Percentiles rank a stretch among this genome's conserved stretches.
phyloP scores from a whole-genome alignment of 2,329 filamentous ascomycete species.

The Fusarium marasasianum region DNA sequence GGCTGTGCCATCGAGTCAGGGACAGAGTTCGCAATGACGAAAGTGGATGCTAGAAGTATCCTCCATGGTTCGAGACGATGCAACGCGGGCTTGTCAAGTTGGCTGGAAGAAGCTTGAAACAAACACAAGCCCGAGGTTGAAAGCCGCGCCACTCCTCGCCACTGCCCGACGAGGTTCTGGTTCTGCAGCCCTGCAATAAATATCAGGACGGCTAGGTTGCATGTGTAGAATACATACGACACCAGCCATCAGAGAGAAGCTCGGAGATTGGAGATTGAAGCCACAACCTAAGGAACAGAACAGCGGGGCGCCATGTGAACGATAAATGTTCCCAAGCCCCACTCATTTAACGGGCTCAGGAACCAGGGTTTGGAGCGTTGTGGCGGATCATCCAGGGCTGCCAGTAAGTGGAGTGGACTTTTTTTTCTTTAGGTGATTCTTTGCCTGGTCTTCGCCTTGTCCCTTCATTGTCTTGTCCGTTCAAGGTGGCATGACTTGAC shows the following conservation, averaged over 20 bases:
- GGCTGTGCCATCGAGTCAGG: slow-evolving; percentile 6
- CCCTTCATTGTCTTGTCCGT: neutral
- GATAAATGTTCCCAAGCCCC: slow-evolving; percentile 14
- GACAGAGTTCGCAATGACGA: neutral
- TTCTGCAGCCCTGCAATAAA: slow-evolving; percentile 21
- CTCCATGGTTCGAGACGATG: slow-evolving; percentile 7
- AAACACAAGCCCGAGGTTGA: neutral
- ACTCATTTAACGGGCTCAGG: slow-evolving; percentile 27
- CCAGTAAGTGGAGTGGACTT: neutral
- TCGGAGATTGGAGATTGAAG: slow-evolving; percentile 33
- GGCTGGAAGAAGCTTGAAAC: neutral
- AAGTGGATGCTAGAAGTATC: neutral
- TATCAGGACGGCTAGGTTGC: neutral
- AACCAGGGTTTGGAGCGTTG: slow-evolving; percentile 18
- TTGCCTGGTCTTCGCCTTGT: neutral
- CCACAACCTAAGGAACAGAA: slow-evolving; percentile 6
- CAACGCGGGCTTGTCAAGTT: slow-evolving; percentile 13
- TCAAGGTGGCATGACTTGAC: neutral
- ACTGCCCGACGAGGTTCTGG: neutral
- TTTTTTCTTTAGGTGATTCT: neutral
- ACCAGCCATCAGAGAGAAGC: neutral
- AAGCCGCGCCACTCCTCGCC: neutral
- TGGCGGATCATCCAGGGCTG: slow-evolving; percentile 28
- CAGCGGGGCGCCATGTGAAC: slow-evolving; percentile 34
- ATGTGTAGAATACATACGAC: slow-evolving; percentile 5